Base-by-base conservation (phyloP, 768 basidiomycete genomes). In the Macrolepiota albuminosa region DNA sequence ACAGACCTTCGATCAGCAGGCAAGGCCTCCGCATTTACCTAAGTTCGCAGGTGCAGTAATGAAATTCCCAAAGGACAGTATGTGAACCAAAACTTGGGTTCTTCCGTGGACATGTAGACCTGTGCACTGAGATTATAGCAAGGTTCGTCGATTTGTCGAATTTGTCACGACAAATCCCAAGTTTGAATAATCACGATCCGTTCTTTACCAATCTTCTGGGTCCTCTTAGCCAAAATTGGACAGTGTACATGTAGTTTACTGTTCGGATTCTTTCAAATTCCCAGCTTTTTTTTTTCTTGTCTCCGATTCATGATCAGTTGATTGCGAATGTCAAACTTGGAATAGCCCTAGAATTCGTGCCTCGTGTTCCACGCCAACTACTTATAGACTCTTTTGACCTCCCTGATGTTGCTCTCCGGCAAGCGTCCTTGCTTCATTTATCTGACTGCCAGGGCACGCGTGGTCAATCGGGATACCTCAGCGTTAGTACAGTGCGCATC, bases 351-450 rank as follows among this genome's bases (percentile, higher is more conserved):
- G 37, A 31, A n/a, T 13, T 40, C 13, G 33, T 66, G 21, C 77
- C 79, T 80, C 78, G 74, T 79, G 77, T 64, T 58, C 72, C 70
- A 33, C 14, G 18, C 10, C 29, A 29, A 31, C 72, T 78, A 76
- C 75, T 75, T 71, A 68, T 47, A 47, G 45, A 18, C 71, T 63
- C 60, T 54, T 21, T 21, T 21, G 21, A 21, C 21, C 21, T 21
- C 21, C 21, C 21, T 21, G 21, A 71, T 74, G 64, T 66, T 66
- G 67, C 66, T 69, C 63, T 63, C 70, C 72, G 72, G 70, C 67
- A 21, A 21, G 68, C 63, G 72, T 73, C 72, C 75, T 71, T 64
- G 26, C 61, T 56, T 57, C 61, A 58, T 54, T 34, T 58, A 51
- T 56, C 59, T 61, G 60, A 60, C 53, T n/a, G 54, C 45, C 42